Evolutionary conservation across 2,329 filamentous ascomycete species (phyloP), one percentile per base, ranked within the genome.

Genomic region (Epichloe hybrida): DNA sequence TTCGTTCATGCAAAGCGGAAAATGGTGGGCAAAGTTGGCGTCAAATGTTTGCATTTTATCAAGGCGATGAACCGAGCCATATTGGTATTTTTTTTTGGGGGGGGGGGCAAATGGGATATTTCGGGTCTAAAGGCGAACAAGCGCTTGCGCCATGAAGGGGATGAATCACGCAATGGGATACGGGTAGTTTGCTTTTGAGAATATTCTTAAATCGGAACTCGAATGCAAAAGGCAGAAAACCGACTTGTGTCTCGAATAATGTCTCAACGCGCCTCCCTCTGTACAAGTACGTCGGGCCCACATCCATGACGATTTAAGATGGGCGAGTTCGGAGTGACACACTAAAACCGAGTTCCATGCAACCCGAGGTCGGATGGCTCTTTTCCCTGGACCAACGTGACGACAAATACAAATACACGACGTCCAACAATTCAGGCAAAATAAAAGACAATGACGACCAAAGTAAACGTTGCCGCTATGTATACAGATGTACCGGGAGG

Each of bases 401-500:
- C 9, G 15, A 17, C 17, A 17, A 17, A 17, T 17, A 41, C n/a
- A 9, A 4, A 21, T 21, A 20, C 39, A 15, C 13, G 2, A 6
- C 12, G n/a, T 41, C 39, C 6, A 15, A 41, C 13, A 12, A 23
- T n/a, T 15, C 17, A 17, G 17, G 17, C 17, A 17, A 17, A 2
- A 37, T n/a, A 8, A 13, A 31, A 15, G 7, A 48, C 23, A 27
- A 62, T 60, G 60, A 37, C 57, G 15, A 39, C 52, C 13, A 57
- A 61, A 31, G 17, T 17, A 46, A 71, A 70, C 46, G 62, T 72
- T 42, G 68, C 69, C 5, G 55, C 70, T 17, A 17, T 17, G 17
- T 35, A 64, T 71, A 40, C 70, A 72, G 52, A 66, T 72, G 49
- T 64, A 72, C 15, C 66, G 68, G 2, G 63, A 68, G 59, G 27